phyloP scores from a whole-genome alignment of 2,329 filamentous ascomycete genomes.

The Nemania diffusa region DNA sequence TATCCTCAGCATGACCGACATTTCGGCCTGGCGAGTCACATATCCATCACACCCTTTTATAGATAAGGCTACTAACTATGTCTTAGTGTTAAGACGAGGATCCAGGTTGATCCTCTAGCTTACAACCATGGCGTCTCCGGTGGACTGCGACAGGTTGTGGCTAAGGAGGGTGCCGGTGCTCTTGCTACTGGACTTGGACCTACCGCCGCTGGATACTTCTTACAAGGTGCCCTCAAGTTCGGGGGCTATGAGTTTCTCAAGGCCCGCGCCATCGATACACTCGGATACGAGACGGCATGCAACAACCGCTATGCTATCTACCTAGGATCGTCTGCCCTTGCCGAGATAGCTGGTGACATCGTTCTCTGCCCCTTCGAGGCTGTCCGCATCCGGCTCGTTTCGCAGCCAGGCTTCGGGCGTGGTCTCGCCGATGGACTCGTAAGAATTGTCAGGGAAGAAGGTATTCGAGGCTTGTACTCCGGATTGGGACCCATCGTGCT shows the following conservation, averaged over 20 bases:
- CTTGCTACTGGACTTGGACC: constrained; percentile 44
- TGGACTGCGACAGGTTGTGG: constrained; percentile 40
- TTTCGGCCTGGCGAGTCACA: constrained; percentile 11
- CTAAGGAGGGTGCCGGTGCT: constrained; percentile 38
- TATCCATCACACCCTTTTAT: constrained; percentile 18
- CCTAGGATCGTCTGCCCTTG: constrained; percentile 41
- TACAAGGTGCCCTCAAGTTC: constrained; percentile 46
- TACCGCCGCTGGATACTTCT: constrained; percentile 44
- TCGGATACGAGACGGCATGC: constrained; percentile 41
- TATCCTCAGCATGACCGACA: neutral
- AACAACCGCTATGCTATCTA: constrained; percentile 43
- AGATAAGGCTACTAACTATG: constrained; percentile 28
- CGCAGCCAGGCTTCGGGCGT: constrained; percentile 41
- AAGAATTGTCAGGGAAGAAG: constrained; percentile 41
- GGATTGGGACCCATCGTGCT: constrained; percentile 44
- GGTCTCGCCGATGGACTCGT: constrained; percentile 39
- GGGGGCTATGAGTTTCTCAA: constrained; percentile 46
- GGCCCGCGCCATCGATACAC: constrained; percentile 38
- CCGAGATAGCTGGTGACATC: constrained; percentile 43
- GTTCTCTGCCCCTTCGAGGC: constrained; percentile 45
- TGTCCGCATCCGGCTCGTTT: constrained; percentile 43
- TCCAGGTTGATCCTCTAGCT: constrained; percentile 41
- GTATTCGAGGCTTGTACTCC: constrained; percentile 42
- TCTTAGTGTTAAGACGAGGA: constrained; percentile 43
- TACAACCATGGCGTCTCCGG: constrained; percentile 43